Conservation (phyloP, 495 filamentous ascomycete genomes). For the Penicillium silybi region DNA sequence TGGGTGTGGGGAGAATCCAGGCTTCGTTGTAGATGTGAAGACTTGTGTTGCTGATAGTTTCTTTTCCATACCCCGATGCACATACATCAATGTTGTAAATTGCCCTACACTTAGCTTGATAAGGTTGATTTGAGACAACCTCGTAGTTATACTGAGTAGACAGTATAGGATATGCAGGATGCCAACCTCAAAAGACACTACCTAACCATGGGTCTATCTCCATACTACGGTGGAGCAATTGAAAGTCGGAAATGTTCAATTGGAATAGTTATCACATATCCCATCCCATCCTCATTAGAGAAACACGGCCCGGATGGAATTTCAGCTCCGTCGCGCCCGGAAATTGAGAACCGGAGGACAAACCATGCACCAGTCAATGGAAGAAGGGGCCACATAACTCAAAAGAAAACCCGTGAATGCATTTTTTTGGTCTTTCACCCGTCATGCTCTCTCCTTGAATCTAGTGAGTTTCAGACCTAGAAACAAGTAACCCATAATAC, state of each 20-base stretch:
- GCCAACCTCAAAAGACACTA: not conserved
- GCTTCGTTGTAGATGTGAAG: constrained; percentile 12
- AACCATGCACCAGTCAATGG: constrained; percentile 24
- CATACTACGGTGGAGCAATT: constrained; percentile 2
- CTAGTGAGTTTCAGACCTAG: constrained; percentile 30
- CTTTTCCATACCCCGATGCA: constrained; percentile 15
- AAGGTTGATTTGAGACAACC: not conserved
- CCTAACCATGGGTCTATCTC: not conserved
- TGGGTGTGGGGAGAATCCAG: constrained; percentile 77
- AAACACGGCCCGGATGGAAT: constrained; percentile 24
- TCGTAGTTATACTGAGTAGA: not conserved
- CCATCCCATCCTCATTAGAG: constrained; percentile 32
- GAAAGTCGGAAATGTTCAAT: constrained; percentile 26
- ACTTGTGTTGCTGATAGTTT: constrained; percentile 4
- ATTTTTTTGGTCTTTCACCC: constrained; percentile 33
- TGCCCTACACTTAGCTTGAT: not conserved
- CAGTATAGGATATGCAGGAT: not conserved
- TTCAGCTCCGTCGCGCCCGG: constrained; percentile 22
- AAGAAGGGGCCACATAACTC: constrained; percentile 23
- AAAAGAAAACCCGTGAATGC: constrained; percentile 33
- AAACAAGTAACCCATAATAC: constrained; percentile 24
- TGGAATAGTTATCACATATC: constrained; percentile 32
- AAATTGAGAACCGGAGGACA: constrained; percentile 12
- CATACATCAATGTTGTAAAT: not conserved
- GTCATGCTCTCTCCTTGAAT: constrained; percentile 27